Percentiles rank a stretch among this genome's conserved stretches.
phyloP scores from a whole-genome alignment of 169 alveolate species.

The Plasmodium berghei region DNA sequence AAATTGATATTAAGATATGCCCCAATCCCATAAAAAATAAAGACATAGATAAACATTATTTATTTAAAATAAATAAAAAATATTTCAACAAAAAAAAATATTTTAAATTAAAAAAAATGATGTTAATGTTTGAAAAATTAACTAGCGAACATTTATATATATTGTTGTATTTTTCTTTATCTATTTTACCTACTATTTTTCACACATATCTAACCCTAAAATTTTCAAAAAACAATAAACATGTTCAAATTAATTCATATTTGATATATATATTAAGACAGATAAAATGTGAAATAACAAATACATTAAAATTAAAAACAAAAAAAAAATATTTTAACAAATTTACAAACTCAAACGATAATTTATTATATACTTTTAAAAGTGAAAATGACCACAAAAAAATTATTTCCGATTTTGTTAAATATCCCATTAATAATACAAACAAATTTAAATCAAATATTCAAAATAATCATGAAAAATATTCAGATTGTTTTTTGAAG shows the following conservation, averaged over 20 bases:
- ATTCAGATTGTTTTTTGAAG: too few relatives aligned
- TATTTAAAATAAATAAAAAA: constrained; percentile 5
- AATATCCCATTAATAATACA: too few relatives aligned
- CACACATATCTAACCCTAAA: constrained; percentile 37
- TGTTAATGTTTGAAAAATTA: constrained; percentile 17
- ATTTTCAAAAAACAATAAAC: neutral
- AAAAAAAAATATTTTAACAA: neutral
- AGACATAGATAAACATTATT: too few relatives aligned
- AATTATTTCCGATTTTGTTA: too few relatives aligned
- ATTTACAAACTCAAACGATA: neutral
- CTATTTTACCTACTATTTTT: constrained; percentile 33
- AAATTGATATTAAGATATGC: too few relatives aligned
- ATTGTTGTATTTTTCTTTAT: constrained; percentile 45
- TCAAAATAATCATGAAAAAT: too few relatives aligned
- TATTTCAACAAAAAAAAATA: neutral
- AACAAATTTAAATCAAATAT: too few relatives aligned
- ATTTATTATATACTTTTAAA: too few relatives aligned
- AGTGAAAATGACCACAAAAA: too few relatives aligned
- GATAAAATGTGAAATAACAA: constrained; percentile 3
- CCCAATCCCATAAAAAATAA: too few relatives aligned
- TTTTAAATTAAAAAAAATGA: constrained; percentile 37
- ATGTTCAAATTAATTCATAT: constrained; percentile 13
- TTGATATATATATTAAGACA: constrained; percentile 20
- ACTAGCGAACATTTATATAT: constrained; percentile 51
- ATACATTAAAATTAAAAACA: neutral